These are phyloP conservation scores for Vitis hybrid DNA, from an alignment of 177 flowering plant genomes.

Conservation along the genomic window DNA sequence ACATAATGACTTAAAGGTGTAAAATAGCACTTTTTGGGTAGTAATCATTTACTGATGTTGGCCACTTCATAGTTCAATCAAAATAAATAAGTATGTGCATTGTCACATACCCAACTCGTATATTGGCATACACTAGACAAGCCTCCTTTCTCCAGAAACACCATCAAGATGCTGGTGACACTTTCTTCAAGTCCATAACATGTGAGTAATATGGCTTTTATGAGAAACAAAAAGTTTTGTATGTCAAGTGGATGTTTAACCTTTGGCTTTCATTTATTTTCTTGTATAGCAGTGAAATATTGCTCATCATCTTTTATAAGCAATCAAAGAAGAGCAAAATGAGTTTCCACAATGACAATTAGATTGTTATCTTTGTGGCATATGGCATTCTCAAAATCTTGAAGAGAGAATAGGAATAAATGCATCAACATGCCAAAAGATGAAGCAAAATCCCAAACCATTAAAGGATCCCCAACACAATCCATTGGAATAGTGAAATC, in stretches of 20 bases:
- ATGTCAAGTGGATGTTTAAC: slow-evolving; percentile 20
- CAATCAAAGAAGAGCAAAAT: slow-evolving; percentile 66
- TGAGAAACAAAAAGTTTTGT: neutral
- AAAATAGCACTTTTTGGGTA: too few relatives aligned
- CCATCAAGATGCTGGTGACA: slow-evolving; percentile 18
- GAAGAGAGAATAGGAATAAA: slow-evolving; percentile 80
- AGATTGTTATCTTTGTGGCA: slow-evolving; percentile 71
- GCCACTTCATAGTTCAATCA: slow-evolving; percentile 47
- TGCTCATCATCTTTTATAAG: slow-evolving; percentile 62
- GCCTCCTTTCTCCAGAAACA: slow-evolving; percentile 48
- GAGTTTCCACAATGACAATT: slow-evolving; percentile 65
- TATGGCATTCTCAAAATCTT: slow-evolving; percentile 83
- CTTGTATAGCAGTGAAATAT: slow-evolving; percentile 35
- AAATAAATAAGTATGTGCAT: slow-evolving; percentile 48
- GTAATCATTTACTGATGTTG: slow-evolving; percentile 56
- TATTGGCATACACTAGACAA: slow-evolving; percentile 45
- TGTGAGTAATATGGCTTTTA: slow-evolving; percentile 11
- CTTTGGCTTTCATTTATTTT: slow-evolving; percentile 59
- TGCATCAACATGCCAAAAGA: slow-evolving; percentile 66
- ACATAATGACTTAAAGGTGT: too few relatives aligned
- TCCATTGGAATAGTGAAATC: slow-evolving; percentile 76
- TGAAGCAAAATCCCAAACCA: slow-evolving; percentile 93
- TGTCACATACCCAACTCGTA: slow-evolving; percentile 40
- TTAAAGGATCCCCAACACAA: slow-evolving; percentile 82
- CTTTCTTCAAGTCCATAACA: slow-evolving; percentile 45